Conservation (phyloP, 768 basidiomycete genomes). For the Kwoniella botswanensis region DNA sequence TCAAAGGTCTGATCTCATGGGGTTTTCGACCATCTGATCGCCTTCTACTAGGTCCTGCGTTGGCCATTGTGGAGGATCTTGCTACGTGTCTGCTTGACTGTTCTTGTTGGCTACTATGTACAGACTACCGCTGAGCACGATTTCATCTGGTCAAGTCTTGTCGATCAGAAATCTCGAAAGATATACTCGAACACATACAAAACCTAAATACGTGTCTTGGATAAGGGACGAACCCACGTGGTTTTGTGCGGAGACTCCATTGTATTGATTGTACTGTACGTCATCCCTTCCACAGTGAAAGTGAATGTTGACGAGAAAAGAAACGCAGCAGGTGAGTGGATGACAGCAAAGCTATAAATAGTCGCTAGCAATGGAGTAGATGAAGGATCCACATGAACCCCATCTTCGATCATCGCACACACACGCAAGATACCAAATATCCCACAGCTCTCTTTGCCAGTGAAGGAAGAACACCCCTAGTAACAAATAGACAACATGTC, state of each 20-base stretch:
- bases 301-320: no score
- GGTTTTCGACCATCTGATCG: slow-evolving; percentile 46
- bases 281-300: not conserved
- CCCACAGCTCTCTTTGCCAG: no score
- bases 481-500: slow-evolving; percentile 13
- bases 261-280: not conserved
- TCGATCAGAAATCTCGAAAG: not conserved
- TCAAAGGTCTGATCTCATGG: slow-evolving; percentile 45
- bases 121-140: not conserved
- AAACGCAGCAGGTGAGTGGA: no score
- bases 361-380: not conserved
- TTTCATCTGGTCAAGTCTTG: not conserved
- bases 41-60: slow-evolving; percentile 23
- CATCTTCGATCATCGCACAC: not conserved
- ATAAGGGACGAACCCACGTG: not conserved
- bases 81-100: no score
- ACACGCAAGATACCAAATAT: not conserved
- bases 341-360: not conserved
- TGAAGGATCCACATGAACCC: not conserved
- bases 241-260: not conserved
- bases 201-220: not conserved
- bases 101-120: no score
- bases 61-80: not conserved
- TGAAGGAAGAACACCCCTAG: no score
- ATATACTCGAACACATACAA: not conserved